Evolutionary conservation across 352 stramenopile species (phyloP), one percentile per base, ranked within the genome.

Genomic region (Phytophthora kernoviae): DNA sequence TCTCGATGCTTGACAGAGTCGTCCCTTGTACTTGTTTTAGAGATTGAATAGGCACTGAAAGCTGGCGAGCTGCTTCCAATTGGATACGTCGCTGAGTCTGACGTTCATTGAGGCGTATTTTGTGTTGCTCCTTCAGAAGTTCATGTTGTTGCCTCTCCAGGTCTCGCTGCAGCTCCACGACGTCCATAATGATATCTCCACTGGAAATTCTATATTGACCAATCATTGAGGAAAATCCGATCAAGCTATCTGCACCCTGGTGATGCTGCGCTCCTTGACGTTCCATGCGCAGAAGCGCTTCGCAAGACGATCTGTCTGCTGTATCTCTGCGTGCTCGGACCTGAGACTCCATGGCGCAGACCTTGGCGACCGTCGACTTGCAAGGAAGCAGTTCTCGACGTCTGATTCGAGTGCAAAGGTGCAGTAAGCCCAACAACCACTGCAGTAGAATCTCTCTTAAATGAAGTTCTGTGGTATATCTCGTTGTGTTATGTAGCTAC

Each of bases 1-100:
- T 5, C 27, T 73, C 53, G 5, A 81, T 12, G 9, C 76, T 63
- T 17, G 33, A 39, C 10, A 74, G 18, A 24, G 42, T 58, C 30
- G 48, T 68, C 21, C 54, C 53, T 26, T 9, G 7, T n/a, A 61
- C 18, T 18, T 24, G 24, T 30, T 7, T 30, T 3, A 6, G 24
- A 30, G 24, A 30, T 30, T 30, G 9, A 32, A n/a, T 18, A 14
- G 12, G 7, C 4, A 15, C 20, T 26, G 20, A 4, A 26, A 4
- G 2, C 36, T n/a, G 27, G 12, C 12, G 4, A n/a, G 12, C 24
- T 10, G 11, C 10, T 20, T 58, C 30, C 21, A 46, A 14, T 1
- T 47, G 24, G 15, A 30, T 49, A 40, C 45, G 50, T 6, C 55
- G 50, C 20, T 20, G 20, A 24, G 44, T 37, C 8, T 63, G 63